Conservation (phyloP, 2,329 filamentous ascomycete species). For the Talaromyces verruculosus region DNA sequence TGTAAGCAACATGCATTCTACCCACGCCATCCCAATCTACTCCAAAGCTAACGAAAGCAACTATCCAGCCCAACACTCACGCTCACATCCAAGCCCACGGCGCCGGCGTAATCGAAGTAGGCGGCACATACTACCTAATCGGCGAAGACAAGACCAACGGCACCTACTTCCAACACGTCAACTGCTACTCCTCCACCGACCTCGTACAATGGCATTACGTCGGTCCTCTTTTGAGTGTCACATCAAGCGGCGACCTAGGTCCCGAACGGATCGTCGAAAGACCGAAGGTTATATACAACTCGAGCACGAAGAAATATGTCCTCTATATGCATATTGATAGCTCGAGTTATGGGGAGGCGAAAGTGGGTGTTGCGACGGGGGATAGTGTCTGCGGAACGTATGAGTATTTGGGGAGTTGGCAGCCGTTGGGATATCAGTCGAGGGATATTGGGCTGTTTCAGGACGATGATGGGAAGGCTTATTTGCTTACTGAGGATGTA, state of each 20-base stretch:
- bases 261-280: constrained; percentile 64
- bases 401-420: constrained; percentile 43
- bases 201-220: constrained; percentile 65
- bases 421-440: constrained; percentile 53
- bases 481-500: constrained; percentile 64
- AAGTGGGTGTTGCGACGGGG: constrained; percentile 63
- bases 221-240: constrained; percentile 58
- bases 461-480: constrained; percentile 61
- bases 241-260: constrained; percentile 57
- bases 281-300: constrained; percentile 68
- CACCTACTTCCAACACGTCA: constrained; percentile 61
- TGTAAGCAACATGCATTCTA: constrained; percentile 22
- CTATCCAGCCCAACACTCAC: constrained; percentile 2
- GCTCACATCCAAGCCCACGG: constrained; percentile 65
- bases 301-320: constrained; percentile 64
- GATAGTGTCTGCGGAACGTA: constrained; percentile 63
- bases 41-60: constrained; percentile 24
- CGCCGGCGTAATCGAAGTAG: constrained; percentile 61
- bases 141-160: constrained; percentile 70
- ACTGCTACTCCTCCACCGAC: constrained; percentile 65
- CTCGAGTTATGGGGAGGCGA: constrained; percentile 61
- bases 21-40: neutral
- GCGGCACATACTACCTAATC: constrained; percentile 63
- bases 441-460: constrained; percentile 62
- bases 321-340: constrained; percentile 69